A percentile compares a stretch with the other conserved stretches of the same genome.
These are phyloP conservation scores for Fagus sylvatica DNA, from an alignment of 306 rosid species.

Conservation along the genomic window DNA sequence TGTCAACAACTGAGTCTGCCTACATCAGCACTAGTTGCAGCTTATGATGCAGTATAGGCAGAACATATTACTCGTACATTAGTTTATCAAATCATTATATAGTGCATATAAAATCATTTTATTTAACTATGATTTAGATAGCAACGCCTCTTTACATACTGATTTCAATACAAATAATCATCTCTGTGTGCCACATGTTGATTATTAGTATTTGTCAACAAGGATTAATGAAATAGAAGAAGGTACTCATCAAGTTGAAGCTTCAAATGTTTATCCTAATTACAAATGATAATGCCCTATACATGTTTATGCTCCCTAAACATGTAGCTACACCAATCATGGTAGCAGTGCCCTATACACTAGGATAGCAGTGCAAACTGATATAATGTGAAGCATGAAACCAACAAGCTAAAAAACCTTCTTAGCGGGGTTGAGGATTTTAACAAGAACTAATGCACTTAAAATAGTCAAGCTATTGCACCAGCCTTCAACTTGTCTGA, in stretches of 20 bases:
- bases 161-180: too few species aligned
- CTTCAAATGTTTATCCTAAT: background rate
- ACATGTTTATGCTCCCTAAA: background rate
- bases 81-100: too few species aligned
- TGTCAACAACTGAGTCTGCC: background rate
- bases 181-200: too few species aligned
- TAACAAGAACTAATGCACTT: background rate
- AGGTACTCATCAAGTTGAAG: background rate
- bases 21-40: background rate
- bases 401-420: background rate
- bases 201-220: too few species aligned
- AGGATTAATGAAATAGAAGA: too few species aligned
- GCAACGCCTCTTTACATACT: too few species aligned
- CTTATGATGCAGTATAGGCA: background rate
- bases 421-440: background rate
- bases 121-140: too few species aligned
- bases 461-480: background rate
- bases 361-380: background rate
- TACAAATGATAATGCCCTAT: background rate
- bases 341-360: background rate
- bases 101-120: too few species aligned
- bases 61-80: too few species aligned
- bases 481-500: too few species aligned
- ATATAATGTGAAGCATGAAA: background rate
- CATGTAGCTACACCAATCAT: background rate